Conservation (phyloP, 768 basidiomycete genomes). For the Collybia sordida region DNA sequence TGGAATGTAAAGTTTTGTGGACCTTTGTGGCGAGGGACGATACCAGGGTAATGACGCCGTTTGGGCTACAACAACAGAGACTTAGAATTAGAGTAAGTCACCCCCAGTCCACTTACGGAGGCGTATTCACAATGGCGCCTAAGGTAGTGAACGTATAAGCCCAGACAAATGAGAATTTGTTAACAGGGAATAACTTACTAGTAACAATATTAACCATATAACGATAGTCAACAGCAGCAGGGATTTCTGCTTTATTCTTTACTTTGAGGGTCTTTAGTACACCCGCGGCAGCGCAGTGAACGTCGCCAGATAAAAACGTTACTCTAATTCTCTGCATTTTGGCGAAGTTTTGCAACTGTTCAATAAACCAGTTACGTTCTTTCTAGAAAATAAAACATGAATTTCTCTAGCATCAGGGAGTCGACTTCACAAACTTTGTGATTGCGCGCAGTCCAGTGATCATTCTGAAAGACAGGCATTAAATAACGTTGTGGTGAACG, state of each 20-base stretch:
- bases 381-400: slow-evolving; percentile 39
- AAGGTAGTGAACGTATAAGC: slow-evolving; percentile 5
- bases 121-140: slow-evolving; percentile 95
- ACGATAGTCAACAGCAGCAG: slow-evolving; percentile 64
- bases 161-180: background rate
- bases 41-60: slow-evolving; percentile 75
- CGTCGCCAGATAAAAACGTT: slow-evolving; percentile 90
- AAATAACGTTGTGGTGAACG: background rate
- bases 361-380: slow-evolving; percentile 89
- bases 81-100: background rate
- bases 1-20: slow-evolving; percentile 83
- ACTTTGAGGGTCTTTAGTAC: slow-evolving; percentile 65
- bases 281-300: slow-evolving; percentile 88
- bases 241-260: slow-evolving; percentile 47
- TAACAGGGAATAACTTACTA: slow-evolving; percentile 42
- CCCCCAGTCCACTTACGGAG: slow-evolving; percentile 53
- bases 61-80: slow-evolving; percentile 44
- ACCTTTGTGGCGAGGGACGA: slow-evolving; percentile 75
- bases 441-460: slow-evolving; percentile 85
- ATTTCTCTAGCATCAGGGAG: background rate
- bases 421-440: slow-evolving; percentile 57
- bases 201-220: slow-evolving; percentile 92
- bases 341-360: slow-evolving; percentile 76
- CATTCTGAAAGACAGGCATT: slow-evolving; percentile 50
- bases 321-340: slow-evolving; percentile 63